Evolutionary conservation across 2,329 filamentous ascomycete species (phyloP).

Genomic region (Neopestalotiopsis sp.): DNA sequence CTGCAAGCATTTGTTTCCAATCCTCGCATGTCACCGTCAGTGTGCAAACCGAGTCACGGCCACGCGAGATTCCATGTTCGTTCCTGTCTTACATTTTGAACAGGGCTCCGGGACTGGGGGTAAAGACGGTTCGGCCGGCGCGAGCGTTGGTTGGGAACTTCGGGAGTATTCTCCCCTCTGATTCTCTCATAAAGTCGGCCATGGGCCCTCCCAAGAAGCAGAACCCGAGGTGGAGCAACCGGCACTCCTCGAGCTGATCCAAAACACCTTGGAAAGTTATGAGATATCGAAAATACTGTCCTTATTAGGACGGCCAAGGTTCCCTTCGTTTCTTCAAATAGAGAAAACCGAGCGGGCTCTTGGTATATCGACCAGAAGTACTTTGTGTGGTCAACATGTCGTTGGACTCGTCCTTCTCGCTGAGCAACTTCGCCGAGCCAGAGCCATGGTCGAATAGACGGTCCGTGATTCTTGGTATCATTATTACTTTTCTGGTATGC

Average conservation of each 20-base stretch:
- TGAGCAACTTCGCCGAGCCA: constrained; percentile 32
- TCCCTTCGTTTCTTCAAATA: constrained; percentile 10
- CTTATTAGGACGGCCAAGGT: background rate
- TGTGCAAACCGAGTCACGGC: constrained; percentile 3
- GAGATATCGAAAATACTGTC: background rate
- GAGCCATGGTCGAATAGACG: constrained; percentile 33
- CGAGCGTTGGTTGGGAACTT: background rate
- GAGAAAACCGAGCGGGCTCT: constrained; percentile 15
- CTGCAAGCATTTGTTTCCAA: constrained; percentile 14
- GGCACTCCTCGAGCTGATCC: background rate
- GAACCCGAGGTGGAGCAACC: background rate
- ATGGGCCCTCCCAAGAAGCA: background rate
- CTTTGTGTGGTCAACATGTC: background rate
- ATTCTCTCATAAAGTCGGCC: background rate
- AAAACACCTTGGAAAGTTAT: background rate
- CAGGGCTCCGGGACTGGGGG: too few relatives aligned
- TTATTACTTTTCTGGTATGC: constrained; percentile 35
- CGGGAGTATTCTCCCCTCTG: background rate
- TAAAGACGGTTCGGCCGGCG: background rate
- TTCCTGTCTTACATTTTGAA: background rate
- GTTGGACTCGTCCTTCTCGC: constrained; percentile 22
- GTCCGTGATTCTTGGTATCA: constrained; percentile 35
- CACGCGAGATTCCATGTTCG: background rate
- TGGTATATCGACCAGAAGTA: background rate
- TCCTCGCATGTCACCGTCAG: background rate